Conservation (phyloP, 2,329 filamentous ascomycete species). For the Fusarium proliferatum region DNA sequence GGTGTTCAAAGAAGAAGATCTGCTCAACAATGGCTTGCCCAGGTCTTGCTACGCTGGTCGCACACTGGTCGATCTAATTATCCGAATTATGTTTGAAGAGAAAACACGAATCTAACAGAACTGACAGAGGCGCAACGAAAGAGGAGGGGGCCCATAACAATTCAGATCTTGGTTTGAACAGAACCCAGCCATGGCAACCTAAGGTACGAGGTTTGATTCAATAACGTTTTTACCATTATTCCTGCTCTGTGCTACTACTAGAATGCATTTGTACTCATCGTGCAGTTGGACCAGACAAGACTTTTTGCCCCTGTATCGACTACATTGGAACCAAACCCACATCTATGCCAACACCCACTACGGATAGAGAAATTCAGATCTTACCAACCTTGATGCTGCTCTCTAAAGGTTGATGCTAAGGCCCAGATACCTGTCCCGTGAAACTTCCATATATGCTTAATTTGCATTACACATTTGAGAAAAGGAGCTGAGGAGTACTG, state of each 20-base stretch:
- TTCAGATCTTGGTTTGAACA: not conserved
- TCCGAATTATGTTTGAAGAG: not conserved
- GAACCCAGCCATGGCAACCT: not conserved
- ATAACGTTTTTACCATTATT: not conserved
- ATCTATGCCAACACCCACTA: not conserved
- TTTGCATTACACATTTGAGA: not conserved
- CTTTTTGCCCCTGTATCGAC: not conserved
- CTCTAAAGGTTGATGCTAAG: not conserved
- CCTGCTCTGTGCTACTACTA: not conserved
- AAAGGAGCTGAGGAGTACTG: not conserved
- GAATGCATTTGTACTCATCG: not conserved
- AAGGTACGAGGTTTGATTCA: not conserved
- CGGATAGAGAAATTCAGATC: not conserved
- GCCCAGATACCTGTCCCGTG: not conserved
- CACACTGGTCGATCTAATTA: not conserved
- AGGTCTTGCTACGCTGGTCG: not conserved
- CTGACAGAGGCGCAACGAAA: not conserved
- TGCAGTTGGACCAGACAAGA: not conserved
- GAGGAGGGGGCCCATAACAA: not conserved
- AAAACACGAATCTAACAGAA: not conserved
- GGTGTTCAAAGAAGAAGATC: not conserved
- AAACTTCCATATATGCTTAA: not conserved
- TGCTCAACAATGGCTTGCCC: not conserved
- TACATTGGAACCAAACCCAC: not conserved
- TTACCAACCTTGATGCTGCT: conserved; percentile 3